These are phyloP conservation scores for Tanozyma kutaoensis DNA, from an alignment of 805 yeast species.

Conservation along the genomic window DNA sequence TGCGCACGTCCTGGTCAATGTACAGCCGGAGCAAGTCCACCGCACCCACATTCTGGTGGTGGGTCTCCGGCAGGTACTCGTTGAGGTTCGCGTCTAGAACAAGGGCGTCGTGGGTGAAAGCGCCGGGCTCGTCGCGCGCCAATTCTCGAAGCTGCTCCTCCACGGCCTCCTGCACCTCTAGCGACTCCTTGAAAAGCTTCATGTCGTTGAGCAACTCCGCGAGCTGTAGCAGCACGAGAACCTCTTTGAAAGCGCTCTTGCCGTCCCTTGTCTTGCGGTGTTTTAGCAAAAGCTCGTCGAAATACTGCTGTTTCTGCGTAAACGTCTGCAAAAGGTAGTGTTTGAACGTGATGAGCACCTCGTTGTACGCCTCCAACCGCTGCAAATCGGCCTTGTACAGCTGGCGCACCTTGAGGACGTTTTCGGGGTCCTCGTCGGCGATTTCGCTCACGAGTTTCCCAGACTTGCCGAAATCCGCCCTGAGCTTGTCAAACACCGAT, in stretches of 20 bases:
- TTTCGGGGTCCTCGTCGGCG: slow-evolving; percentile 16
- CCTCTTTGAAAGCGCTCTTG: slow-evolving; percentile 5
- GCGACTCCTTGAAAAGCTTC: slow-evolving; percentile 47
- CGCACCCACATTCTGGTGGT: too few relatives aligned
- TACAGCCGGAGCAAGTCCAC: too few relatives aligned
- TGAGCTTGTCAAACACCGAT: slow-evolving; percentile 40
- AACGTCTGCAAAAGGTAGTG: slow-evolving; percentile 40
- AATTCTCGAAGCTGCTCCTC: slow-evolving; percentile 7
- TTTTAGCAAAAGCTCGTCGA: too few relatives aligned
- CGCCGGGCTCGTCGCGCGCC: too few relatives aligned
- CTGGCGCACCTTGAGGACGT: slow-evolving; percentile 22
- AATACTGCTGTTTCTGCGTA: slow-evolving; percentile 6
- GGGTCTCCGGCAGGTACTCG: too few relatives aligned
- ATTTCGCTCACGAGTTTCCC: slow-evolving; percentile 15
- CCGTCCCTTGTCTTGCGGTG: too few relatives aligned
- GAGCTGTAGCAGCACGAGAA: slow-evolving; percentile 34
- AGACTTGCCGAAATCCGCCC: slow-evolving; percentile 32
- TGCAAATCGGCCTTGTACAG: slow-evolving; percentile 19
- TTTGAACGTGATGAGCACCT: slow-evolving; percentile 31
- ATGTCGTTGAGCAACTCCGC: slow-evolving; percentile 42
- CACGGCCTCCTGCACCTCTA: slow-evolving; percentile 36
- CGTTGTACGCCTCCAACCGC: slow-evolving; percentile 38
- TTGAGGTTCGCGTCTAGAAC: too few relatives aligned
- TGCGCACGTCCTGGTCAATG: too few relatives aligned
- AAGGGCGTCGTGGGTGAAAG: too few relatives aligned